A percentile compares a stretch with the other conserved stretches of the same genome.
Conservation (phyloP, 2,329 filamentous ascomycete species). For the Fusarium sp. region DNA sequence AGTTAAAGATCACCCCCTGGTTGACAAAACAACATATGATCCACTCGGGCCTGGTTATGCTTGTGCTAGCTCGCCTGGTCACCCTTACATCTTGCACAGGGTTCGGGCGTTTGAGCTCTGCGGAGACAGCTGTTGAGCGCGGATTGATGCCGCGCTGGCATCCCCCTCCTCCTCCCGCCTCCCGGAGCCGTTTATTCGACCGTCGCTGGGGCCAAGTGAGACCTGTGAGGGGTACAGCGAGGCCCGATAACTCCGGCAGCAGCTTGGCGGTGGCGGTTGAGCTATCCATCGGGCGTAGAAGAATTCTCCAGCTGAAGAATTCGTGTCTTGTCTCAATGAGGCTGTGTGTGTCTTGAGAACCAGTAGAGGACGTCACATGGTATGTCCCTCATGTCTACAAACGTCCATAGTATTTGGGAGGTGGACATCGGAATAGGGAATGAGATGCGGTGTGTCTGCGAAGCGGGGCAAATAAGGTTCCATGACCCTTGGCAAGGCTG, state of each 20-base stretch:
- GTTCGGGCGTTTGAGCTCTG: slow-evolving; percentile 22
- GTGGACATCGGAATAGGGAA: background rate
- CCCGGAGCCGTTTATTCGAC: background rate
- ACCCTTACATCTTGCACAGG: slow-evolving; percentile 14
- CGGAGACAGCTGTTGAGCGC: slow-evolving; percentile 13
- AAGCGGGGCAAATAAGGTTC: slow-evolving; percentile 26
- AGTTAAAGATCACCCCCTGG: slow-evolving; percentile 7
- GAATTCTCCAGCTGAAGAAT: background rate
- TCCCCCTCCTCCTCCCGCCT: background rate
- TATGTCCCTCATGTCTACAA: background rate
- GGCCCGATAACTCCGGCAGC: slow-evolving; percentile 1
- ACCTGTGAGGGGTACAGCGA: background rate
- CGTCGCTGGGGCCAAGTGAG: background rate
- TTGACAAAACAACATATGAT: slow-evolving; percentile 17
- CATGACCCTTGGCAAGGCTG: slow-evolving; percentile 25
- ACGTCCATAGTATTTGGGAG: background rate
- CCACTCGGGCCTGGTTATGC: slow-evolving; percentile 6
- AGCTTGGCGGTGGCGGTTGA: background rate
- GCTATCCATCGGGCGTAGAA: background rate
- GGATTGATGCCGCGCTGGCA: slow-evolving; percentile 12
- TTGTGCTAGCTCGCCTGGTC: background rate
- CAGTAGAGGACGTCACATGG: background rate
- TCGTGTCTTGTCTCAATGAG: background rate
- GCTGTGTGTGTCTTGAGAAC: background rate
- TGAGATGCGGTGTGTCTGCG: background rate